Evolutionary conservation across 441 rosid species (phyloP).

Genomic region (Gossypium davidsonii): DNA sequence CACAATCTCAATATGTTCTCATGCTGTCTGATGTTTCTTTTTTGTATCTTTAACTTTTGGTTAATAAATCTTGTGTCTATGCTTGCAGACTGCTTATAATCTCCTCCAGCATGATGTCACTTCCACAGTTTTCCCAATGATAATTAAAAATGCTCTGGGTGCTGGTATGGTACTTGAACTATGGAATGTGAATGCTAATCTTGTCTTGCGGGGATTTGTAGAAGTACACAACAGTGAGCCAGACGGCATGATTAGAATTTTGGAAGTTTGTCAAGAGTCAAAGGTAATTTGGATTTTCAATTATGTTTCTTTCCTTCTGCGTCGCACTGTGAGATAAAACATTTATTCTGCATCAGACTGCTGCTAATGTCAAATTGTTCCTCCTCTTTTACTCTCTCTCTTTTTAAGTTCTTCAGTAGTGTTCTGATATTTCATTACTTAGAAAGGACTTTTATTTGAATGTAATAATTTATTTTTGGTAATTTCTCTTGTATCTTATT

Average conservation of each 20-base stretch:
- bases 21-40: not conserved
- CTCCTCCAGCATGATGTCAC: constrained; percentile 78
- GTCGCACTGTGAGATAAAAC: not conserved
- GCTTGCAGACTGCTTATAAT: constrained; percentile 76
- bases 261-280: constrained; percentile 74
- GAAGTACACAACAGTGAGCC: constrained; percentile 50
- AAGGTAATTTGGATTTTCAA: constrained; percentile 46
- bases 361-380: not conserved
- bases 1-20: not conserved
- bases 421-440: not conserved
- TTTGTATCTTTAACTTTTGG: not conserved
- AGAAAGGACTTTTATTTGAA: not conserved
- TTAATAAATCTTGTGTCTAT: constrained; percentile 15
- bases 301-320: not conserved
- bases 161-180: constrained; percentile 58
- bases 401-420: not conserved
- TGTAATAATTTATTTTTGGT: not conserved
- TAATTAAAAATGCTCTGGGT: constrained; percentile 43
- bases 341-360: not conserved
- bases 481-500: constrained; percentile 7
- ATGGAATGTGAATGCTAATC: constrained; percentile 72
- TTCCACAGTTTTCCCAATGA: constrained; percentile 56
- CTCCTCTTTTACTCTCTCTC: not conserved
- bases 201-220: constrained; percentile 69
- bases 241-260: constrained; percentile 50